A percentile compares a stretch with the other conserved stretches of the same genome.
These are phyloP conservation scores for Penicillium sp. DNA, from an alignment of 2,329 filamentous ascomycete species.

Conservation along the genomic window DNA sequence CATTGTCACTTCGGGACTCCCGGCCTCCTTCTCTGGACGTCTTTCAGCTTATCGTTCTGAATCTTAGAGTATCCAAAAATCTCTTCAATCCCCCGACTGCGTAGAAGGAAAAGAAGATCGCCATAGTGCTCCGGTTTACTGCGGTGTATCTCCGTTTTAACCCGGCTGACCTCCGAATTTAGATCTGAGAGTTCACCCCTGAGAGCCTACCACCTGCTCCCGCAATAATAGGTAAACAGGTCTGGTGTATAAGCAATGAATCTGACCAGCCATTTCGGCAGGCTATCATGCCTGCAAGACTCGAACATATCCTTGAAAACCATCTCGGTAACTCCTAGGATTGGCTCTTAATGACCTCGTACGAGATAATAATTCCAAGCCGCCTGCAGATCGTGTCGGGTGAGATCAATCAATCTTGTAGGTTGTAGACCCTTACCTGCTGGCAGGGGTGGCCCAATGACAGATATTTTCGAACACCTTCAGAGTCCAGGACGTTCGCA, in stretches of 20 bases:
- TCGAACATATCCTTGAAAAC: background rate
- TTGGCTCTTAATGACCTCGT: constrained; percentile 7
- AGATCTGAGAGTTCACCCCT: constrained; percentile 5
- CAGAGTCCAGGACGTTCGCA: background rate
- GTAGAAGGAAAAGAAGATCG: constrained; percentile 1
- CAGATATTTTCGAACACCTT: constrained; percentile 6
- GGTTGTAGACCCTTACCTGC: constrained; percentile 9
- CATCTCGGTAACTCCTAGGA: constrained; percentile 6
- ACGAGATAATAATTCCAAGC: constrained; percentile 23
- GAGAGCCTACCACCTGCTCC: constrained; percentile 5
- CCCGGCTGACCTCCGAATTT: constrained; percentile 1
- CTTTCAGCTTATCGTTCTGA: background rate
- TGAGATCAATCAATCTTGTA: constrained; percentile 7
- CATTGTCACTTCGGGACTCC: background rate
- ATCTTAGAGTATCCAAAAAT: background rate
- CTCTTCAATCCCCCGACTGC: constrained; percentile 3
- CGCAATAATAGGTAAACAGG: constrained; percentile 8
- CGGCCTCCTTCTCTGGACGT: background rate
- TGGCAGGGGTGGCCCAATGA: constrained; percentile 15
- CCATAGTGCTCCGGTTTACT: constrained; percentile 1
- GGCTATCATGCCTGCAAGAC: background rate
- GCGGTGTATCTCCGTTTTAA: background rate
- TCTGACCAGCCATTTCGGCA: constrained; percentile 15
- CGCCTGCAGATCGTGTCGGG: constrained; percentile 18
- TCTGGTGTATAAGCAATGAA: constrained; percentile 17